phyloP scores from a whole-genome alignment of 352 stramenopile species.

The Phytophthora citricola region DNA sequence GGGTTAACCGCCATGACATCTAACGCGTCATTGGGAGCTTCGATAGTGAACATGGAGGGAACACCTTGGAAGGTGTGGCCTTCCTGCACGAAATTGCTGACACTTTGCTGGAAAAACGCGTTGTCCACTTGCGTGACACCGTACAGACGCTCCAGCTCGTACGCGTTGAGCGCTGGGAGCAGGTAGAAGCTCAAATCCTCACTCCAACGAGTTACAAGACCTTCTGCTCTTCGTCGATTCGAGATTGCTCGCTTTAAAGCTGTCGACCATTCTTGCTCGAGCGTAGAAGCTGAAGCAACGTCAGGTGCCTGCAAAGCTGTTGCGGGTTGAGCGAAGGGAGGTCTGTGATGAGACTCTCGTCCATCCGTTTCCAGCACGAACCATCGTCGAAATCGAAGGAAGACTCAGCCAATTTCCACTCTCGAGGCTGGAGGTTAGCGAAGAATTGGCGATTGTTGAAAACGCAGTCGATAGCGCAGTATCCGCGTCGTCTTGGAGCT shows the following conservation, averaged over 20 bases:
- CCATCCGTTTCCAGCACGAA: constrained; percentile 68
- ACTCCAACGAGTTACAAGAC: constrained; percentile 77
- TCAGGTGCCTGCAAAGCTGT: constrained; percentile 45
- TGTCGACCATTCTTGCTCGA: constrained; percentile 61
- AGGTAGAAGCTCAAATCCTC: constrained; percentile 81
- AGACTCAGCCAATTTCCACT: constrained; percentile 47
- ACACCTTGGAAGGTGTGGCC: constrained; percentile 91
- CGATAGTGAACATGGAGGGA: constrained; percentile 62
- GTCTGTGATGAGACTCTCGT: constrained; percentile 51
- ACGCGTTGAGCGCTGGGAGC: constrained; percentile 85
- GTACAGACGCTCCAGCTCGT: constrained; percentile 86
- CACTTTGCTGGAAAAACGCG: constrained; percentile 82
- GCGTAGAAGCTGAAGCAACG: constrained; percentile 22
- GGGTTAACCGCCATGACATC: constrained; percentile 49
- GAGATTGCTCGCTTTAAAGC: constrained; percentile 50
- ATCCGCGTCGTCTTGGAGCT: constrained; percentile 42
- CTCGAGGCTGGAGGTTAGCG: constrained; percentile 75
- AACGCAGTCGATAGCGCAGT: constrained; percentile 80
- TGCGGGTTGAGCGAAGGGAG: constrained; percentile 40
- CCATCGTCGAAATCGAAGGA: constrained; percentile 72
- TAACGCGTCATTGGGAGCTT: constrained; percentile 45
- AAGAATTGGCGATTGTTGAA: constrained; percentile 83
- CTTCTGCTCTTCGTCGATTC: constrained; percentile 47
- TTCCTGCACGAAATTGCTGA: constrained; percentile 79
- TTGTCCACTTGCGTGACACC: constrained; percentile 73